These are phyloP conservation scores for Pyrus betulifolia DNA, from an alignment of 306 rosid species.

Conservation along the genomic window DNA sequence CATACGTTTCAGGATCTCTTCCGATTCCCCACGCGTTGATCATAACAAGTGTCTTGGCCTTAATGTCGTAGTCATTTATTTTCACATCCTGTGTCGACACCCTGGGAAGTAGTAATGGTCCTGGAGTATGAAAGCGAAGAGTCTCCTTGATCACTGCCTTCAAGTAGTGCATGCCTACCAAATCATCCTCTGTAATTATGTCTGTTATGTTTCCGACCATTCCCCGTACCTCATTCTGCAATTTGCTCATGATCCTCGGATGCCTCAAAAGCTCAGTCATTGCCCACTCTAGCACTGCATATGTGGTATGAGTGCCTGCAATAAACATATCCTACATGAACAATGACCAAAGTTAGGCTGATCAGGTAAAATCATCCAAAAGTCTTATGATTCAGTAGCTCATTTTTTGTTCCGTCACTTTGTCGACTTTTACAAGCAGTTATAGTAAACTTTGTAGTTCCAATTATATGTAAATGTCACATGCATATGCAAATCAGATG, in stretches of 20 bases:
- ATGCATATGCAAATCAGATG: neutral
- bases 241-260: neutral
- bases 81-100: neutral
- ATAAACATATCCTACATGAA: neutral
- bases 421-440: too few relatives aligned
- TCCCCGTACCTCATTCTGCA: constrained; percentile 1
- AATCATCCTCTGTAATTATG: neutral
- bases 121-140: constrained; percentile 3
- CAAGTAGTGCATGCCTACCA: constrained; percentile 2
- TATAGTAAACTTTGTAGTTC: too few relatives aligned
- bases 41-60: neutral
- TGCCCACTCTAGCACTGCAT: constrained; percentile 4
- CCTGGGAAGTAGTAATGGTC: neutral
- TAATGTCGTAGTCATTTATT: neutral
- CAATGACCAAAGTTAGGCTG: neutral
- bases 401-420: neutral
- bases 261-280: constrained; percentile 2
- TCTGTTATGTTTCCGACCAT: neutral
- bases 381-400: too few relatives aligned
- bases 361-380: neutral
- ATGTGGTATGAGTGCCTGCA: constrained; percentile 7
- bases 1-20: constrained; percentile 13
- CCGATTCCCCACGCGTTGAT: constrained; percentile 21
- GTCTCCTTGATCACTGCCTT: constrained; percentile 33
- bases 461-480: neutral